A percentile compares a stretch with the other conserved stretches of the same genome.
These are phyloP conservation scores for Teunomyces panamensis DNA, from an alignment of 805 yeast genomes.

Conservation along the genomic window DNA sequence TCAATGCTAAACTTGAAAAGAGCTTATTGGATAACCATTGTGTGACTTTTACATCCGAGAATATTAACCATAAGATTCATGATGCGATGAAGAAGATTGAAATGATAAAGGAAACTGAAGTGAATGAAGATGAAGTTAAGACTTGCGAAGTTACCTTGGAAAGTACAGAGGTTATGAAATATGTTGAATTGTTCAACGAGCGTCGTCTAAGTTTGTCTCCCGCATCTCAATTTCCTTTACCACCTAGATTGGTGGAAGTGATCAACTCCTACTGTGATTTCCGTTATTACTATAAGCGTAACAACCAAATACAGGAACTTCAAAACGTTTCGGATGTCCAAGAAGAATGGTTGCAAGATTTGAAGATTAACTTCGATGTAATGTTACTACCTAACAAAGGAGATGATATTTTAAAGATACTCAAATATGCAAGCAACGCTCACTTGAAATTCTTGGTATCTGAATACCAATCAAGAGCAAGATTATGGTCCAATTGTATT, in stretches of 20 bases:
- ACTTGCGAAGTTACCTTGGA: constrained; percentile 23
- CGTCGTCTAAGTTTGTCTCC: constrained; percentile 81
- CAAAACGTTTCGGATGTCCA: constrained; percentile 25
- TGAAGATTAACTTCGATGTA: constrained; percentile 23
- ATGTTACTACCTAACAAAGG: constrained; percentile 36
- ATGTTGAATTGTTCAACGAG: constrained; percentile 38
- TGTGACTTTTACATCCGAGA: constrained; percentile 12
- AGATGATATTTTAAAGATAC: constrained; percentile 34
- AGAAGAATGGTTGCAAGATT: constrained; percentile 21
- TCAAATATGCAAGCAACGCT: constrained; percentile 35
- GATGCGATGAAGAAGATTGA: constrained; percentile 9
- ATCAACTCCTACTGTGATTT: constrained; percentile 48
- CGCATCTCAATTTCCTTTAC: constrained; percentile 69
- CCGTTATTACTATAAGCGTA: constrained; percentile 16
- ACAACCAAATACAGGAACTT: constrained; percentile 17
- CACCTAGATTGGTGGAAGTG: constrained; percentile 56
- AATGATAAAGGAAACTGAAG: constrained; percentile 13
- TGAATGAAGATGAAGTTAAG: constrained; percentile 10
- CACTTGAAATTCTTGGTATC: constrained; percentile 45
- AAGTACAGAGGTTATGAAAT: constrained; percentile 31
- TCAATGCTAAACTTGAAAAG: constrained; percentile 74
- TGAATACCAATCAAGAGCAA: constrained; percentile 44
- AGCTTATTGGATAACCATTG: constrained; percentile 25
- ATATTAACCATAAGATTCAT: constrained; percentile 10
- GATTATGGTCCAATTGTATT: constrained; percentile 47